Evolutionary conservation across 164 flowering plant species (phyloP).

Genomic region (Vitis cinerea): DNA sequence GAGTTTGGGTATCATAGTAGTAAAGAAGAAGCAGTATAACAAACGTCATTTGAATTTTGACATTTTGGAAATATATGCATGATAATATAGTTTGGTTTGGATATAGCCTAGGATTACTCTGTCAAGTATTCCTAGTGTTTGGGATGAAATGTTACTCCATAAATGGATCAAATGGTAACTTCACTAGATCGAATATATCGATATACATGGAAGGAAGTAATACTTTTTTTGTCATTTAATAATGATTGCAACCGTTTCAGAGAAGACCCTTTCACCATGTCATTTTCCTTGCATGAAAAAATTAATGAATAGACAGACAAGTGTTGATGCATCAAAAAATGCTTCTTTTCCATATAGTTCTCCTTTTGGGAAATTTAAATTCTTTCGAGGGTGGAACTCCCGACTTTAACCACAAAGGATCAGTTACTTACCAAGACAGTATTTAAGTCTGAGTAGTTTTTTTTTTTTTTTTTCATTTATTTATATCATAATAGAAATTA

Average conservation of each 20-base stretch:
- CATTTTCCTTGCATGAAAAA: not conserved
- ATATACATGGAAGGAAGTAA: conserved; percentile 1
- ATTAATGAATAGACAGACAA: not conserved
- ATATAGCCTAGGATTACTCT: no score
- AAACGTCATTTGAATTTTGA: no score
- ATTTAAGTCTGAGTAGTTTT: no score
- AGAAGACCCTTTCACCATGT: not conserved
- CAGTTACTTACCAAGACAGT: no score
- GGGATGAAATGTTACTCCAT: not conserved
- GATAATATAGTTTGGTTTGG: no score
- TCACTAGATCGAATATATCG: not conserved
- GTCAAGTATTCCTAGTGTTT: not conserved
- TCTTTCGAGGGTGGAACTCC: no score
- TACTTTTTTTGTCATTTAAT: not conserved
- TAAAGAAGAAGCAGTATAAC: no score
- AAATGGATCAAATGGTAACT: not conserved
- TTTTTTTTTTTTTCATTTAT: no score
- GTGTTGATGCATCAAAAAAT: not conserved
- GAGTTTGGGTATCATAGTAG: no score
- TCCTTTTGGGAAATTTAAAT: not conserved
- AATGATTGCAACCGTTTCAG: not conserved
- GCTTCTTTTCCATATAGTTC: not conserved
- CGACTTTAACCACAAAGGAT: no score
- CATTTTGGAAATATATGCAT: no score
- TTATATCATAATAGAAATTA: no score